Evolutionary conservation across 2,329 filamentous ascomycete species (phyloP), one percentile per base, ranked within the genome.

Genomic region (Zasmidium angulare): DNA sequence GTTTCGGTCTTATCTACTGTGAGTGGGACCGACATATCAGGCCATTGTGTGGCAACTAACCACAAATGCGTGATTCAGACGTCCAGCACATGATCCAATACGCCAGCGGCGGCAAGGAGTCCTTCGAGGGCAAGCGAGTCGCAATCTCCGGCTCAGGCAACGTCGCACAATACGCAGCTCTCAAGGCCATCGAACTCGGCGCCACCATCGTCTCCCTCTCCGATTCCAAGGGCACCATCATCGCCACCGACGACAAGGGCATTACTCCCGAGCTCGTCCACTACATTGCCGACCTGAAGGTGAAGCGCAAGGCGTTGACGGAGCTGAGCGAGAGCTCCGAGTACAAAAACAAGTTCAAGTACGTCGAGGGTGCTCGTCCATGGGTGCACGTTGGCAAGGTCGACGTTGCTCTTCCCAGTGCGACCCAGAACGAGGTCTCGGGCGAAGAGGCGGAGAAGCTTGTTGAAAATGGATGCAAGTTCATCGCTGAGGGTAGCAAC

Each of bases 61-160:
- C 67, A 50, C 66, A 58, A 50, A 48, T 23, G n/a, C 22, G 3
- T 3, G 22, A 29, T 51, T 56, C 64, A 85, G 83, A 96, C 77
- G 91, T 96, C 74, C 84, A 89, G 71, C 90, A 96, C 84, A 97
- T 97, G 93, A 93, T 98, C 74, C 82, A 89, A 77, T 89, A 96
- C 78, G 90, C 91, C 69, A 83, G 83, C 21, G 80, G 81, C 62
- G 91, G 91, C 76, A 88, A 89, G 75, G 92, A 96, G 74, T 85
- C 84, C 68, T 96, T 96, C 82, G 79, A 85, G 64, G 93, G 92
- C 79, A 98, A 98, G 86, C 89, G 88, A 61, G 95, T 98, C 58
- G 91, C 93, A 77, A 89, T 99, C 77, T 97, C 95, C 48, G 95
- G 95, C 65, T 97, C 93, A 60, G 95, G 95, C 68, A 99, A 99